Evolutionary conservation across 2,329 filamentous ascomycete genomes (phyloP).

Genomic region (Neocucurbitaria cava): DNA sequence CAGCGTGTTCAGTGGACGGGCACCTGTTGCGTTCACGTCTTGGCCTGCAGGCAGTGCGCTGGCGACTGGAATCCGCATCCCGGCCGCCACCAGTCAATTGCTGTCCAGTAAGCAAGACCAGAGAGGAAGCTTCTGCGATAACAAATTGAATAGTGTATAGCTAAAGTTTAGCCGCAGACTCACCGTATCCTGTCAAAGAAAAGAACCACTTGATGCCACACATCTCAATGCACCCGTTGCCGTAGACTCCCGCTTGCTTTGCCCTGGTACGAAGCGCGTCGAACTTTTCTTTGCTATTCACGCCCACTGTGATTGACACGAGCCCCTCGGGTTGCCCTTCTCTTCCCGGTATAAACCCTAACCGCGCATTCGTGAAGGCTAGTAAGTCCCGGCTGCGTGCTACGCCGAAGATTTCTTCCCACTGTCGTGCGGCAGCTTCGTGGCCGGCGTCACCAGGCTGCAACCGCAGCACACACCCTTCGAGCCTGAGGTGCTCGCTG

Average conservation of each 20-base stretch:
- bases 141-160: not conserved
- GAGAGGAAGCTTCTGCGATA: not conserved
- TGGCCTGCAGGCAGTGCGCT: not conserved
- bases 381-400: slow-evolving; percentile 51
- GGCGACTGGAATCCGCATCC: not conserved
- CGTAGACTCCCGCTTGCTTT: slow-evolving; percentile 36
- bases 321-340: slow-evolving; percentile 47
- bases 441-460: slow-evolving; percentile 46
- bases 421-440: slow-evolving; percentile 48
- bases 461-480: slow-evolving; percentile 48
- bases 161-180: slow-evolving; percentile 31
- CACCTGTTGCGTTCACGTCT: not conserved
- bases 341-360: slow-evolving; percentile 47
- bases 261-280: slow-evolving; percentile 44
- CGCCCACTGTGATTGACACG: slow-evolving; percentile 49
- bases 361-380: slow-evolving; percentile 43
- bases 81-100: not conserved
- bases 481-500: slow-evolving; percentile 44
- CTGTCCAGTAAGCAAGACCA: not conserved
- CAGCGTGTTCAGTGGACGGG: not conserved
- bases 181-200: slow-evolving; percentile 26
- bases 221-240: slow-evolving; percentile 47
- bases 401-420: slow-evolving; percentile 52
- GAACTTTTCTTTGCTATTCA: slow-evolving; percentile 43
- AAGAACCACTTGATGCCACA: slow-evolving; percentile 50